These are phyloP conservation scores for Erodium maritimum DNA, from an alignment of 345 rosid genomes.

Conservation along the genomic window DNA sequence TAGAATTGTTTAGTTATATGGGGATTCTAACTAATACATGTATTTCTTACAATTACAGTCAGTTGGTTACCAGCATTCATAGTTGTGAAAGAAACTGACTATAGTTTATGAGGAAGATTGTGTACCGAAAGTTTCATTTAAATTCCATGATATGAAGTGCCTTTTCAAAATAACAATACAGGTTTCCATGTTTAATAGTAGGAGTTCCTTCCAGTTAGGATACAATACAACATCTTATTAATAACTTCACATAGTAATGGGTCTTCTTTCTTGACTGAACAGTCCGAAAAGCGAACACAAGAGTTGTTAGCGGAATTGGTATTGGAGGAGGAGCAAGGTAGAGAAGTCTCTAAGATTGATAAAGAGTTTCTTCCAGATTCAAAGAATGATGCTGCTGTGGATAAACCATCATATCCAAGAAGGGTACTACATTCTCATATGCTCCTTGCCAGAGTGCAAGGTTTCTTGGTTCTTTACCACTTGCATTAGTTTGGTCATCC, in stretches of 20 bases:
- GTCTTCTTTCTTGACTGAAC: conserved; percentile 16
- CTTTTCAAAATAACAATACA: too few relatives aligned
- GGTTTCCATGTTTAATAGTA: background rate
- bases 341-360: conserved; percentile 50
- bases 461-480: background rate
- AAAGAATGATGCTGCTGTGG: conserved; percentile 18
- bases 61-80: too few relatives aligned
- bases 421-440: conserved; percentile 30
- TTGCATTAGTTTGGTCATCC: conserved; percentile 1
- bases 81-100: too few relatives aligned
- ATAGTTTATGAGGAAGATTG: too few relatives aligned
- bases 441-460: background rate
- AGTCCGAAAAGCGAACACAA: conserved; percentile 73
- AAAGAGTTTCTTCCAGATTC: conserved; percentile 50
- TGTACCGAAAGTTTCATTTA: too few relatives aligned
- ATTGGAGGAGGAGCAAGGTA: conserved; percentile 56
- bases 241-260: too few relatives aligned
- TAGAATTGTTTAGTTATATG: too few relatives aligned
- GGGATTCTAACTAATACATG: too few relatives aligned
- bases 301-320: conserved; percentile 54
- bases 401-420: conserved; percentile 30
- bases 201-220: too few relatives aligned
- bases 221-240: too few relatives aligned
- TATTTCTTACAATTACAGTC: too few relatives aligned
- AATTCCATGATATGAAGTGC: too few relatives aligned